phyloP scores from a whole-genome alignment of 306 rosid species.

The Urtica urens region DNA sequence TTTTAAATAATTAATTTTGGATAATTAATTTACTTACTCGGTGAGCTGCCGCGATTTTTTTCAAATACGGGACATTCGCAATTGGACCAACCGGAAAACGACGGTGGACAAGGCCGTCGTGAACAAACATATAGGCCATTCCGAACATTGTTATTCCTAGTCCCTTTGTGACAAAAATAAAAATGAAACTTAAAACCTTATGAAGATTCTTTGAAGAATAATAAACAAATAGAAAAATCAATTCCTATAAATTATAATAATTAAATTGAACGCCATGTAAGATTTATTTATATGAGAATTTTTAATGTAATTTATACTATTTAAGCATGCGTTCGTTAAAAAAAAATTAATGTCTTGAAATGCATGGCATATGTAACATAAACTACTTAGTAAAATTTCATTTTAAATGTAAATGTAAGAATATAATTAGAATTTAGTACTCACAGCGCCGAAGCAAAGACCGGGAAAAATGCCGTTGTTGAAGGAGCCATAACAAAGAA shows the following conservation, averaged over 20 bases:
- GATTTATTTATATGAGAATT: no score
- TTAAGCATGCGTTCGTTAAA: no score
- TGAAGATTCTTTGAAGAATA: no score
- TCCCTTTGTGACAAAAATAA: conserved; percentile 45
- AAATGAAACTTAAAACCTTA: no score
- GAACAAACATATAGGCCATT: conserved; percentile 92
- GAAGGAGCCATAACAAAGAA: conserved; percentile 54
- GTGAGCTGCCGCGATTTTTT: conserved; percentile 85
- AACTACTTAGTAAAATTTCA: no score
- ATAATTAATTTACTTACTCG: conserved; percentile 22
- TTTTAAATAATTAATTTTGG: no score
- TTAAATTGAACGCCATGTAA: no score
- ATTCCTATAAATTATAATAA: no score
- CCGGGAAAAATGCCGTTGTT: conserved; percentile 60
- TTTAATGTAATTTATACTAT: no score
- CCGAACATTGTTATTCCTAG: conserved; percentile 82
- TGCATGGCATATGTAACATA: no score
- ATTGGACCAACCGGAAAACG: conserved; percentile 91
- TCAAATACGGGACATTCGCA: conserved; percentile 71
- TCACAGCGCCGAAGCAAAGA: conserved; percentile 81
- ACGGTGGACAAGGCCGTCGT: conserved; percentile 83
- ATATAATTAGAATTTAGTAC: conserved; percentile 3
- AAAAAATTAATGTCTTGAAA: no score
- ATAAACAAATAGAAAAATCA: no score
- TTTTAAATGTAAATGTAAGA: not conserved